phyloP scores from a whole-genome alignment of 1,139 yeast genomes.

The Suhomyces taliae region DNA sequence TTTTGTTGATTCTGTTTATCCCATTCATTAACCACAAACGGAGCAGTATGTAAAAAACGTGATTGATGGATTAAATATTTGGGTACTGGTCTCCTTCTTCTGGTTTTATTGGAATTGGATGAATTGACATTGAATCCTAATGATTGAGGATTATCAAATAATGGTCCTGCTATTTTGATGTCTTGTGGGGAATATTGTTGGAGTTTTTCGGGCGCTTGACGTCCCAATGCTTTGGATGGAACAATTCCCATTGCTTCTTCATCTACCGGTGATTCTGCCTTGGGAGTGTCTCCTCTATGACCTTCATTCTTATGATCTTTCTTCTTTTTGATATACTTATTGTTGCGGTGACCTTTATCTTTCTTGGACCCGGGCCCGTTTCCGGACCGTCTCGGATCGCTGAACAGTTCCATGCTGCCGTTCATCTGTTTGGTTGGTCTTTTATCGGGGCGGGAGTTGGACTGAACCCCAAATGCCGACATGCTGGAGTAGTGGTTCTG shows the following conservation, averaged over 20 bases:
- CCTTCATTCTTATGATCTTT: background rate
- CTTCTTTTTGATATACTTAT: background rate
- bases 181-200: conserved; percentile 26
- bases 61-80: conserved; percentile 40
- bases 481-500: conserved; percentile 1
- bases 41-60: conserved; percentile 36
- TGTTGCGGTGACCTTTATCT: conserved; percentile 5
- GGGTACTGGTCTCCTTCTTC: conserved; percentile 30
- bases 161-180: conserved; percentile 27
- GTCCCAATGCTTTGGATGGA: conserved; percentile 23
- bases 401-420: conserved; percentile 13
- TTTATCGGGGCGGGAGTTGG: conserved; percentile 6
- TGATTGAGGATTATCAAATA: conserved; percentile 27
- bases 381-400: conserved; percentile 21
- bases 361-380: conserved; percentile 10
- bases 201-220: conserved; percentile 21
- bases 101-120: conserved; percentile 10
- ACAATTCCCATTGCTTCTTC: conserved; percentile 18
- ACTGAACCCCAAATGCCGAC: conserved; percentile 12
- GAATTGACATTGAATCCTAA: conserved; percentile 28
- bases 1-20: conserved; percentile 41
- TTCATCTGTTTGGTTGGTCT: conserved; percentile 2
- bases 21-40: conserved; percentile 40
- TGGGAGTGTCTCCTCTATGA: conserved; percentile 1
- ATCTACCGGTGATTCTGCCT: conserved; percentile 7